Base-by-base conservation (phyloP, 352 stramenopile species). In the Stephanocyclus meneghinianus region DNA sequence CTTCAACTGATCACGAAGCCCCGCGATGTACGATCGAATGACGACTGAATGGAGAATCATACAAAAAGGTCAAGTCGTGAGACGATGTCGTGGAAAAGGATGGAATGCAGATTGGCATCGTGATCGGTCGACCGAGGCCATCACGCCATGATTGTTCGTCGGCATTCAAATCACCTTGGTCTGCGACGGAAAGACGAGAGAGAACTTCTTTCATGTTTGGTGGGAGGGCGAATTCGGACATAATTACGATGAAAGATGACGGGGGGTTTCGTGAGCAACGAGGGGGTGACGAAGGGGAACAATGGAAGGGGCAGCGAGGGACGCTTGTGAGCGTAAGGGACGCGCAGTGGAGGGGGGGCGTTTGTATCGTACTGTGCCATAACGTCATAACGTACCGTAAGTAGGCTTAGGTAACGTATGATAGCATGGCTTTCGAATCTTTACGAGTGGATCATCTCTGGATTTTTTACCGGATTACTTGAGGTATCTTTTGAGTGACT, bases 1-100 rank as follows among this genome's bases (percentile, higher is more conserved):
- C 37, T 91, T 92, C 18, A 92, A 73, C 62, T 88, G 72, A 32
- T 88, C 84, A 32, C 85, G 66, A 11, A 92, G 69, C 2, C 78
- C 83, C 40, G 83, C 87, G 69, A 92, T 88, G 74, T 92, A 92
- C 18, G 74, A 74, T 42, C 80, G 70, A 1, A 92, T 47, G 26
- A 83, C 70, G 8, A 91, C 87, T 72, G 82, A 30, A 45, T n/a
- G 35, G 35, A 8, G 9, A 76, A 59, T 85, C 62, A 44, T 69
- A 47, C 21, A 67, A 55, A 55, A 55, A 26, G 21, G 3, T 55
- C 5, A 55, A 16, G 47, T 55, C 35, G 35, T 32, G 26, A 59
- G 26, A 11, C 8, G 18, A 59, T 9, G 50, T 3, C 2, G 29
- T n/a, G 21, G 9, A 63, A 3, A 40, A 63, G 21, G 55, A 26